Percentiles rank a stretch among this genome's conserved stretches.
Evolutionary conservation across 2,329 filamentous ascomycete species (phyloP).

Genomic region (Sporothrix luriei): DNA sequence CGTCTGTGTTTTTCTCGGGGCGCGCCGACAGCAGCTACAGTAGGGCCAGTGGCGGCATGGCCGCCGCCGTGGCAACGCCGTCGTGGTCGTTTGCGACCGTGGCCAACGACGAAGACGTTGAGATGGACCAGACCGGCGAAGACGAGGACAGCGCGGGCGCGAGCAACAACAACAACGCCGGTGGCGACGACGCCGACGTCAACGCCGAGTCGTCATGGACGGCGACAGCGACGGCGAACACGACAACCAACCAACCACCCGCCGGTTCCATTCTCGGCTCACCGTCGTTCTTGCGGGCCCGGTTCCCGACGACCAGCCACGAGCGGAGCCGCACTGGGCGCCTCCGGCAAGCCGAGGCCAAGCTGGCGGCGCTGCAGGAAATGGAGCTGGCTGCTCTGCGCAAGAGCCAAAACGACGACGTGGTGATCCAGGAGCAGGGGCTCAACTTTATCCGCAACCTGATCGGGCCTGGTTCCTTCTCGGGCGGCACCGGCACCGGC

Average conservation of each 20-base stretch:
- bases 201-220: constrained; percentile 32
- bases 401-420: constrained; percentile 73
- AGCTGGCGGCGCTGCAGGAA: constrained; percentile 59
- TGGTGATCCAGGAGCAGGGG: constrained; percentile 86
- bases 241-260: neutral
- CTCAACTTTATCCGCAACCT: constrained; percentile 89
- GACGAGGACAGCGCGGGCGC: constrained; percentile 24
- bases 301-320: constrained; percentile 34
- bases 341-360: constrained; percentile 55
- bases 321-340: constrained; percentile 45
- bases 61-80: constrained; percentile 40
- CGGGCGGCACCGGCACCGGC: constrained; percentile 16
- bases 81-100: constrained; percentile 20
- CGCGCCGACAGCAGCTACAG: neutral
- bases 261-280: constrained; percentile 2
- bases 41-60: constrained; percentile 35
- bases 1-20: constrained; percentile 43
- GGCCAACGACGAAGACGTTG: constrained; percentile 61
- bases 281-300: constrained; percentile 34
- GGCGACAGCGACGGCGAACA: neutral
- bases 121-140: constrained; percentile 51
- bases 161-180: constrained; percentile 32
- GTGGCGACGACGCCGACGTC: neutral
- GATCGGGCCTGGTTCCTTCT: constrained; percentile 56
- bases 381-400: constrained; percentile 68